Conservation (phyloP, 129 eudicot species). For the Escallonia rubra region DNA sequence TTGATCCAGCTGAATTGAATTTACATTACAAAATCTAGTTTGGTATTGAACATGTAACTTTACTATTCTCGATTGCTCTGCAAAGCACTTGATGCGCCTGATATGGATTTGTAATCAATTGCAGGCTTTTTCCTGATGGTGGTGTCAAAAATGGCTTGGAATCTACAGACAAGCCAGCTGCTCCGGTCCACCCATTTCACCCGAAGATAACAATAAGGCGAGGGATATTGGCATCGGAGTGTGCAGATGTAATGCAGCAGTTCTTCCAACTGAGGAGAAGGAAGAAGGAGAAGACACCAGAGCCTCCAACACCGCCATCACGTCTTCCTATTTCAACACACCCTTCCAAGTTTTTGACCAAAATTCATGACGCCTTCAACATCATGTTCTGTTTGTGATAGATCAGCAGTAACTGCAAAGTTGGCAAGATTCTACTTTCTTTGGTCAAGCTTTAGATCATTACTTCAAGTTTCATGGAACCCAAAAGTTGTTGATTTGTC, state of each 20-base stretch:
- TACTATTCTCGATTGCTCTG: no score
- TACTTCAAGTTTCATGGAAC: no score
- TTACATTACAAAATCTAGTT: no score
- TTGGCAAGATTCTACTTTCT: no score
- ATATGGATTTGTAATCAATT: constrained; percentile 5
- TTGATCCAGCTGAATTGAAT: no score
- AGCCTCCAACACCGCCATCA: constrained; percentile 32
- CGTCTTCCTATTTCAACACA: constrained; percentile 48
- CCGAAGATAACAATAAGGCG: constrained; percentile 70
- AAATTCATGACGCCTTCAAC: constrained; percentile 62
- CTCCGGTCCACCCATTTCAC: constrained; percentile 89
- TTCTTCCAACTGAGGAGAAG: constrained; percentile 79
- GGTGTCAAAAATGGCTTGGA: constrained; percentile 45
- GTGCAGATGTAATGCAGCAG: constrained; percentile 86
- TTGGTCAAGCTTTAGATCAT: no score
- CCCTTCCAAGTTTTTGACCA: constrained; percentile 49
- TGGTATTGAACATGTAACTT: no score
- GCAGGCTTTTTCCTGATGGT: constrained; percentile 79
- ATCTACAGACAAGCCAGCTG: constrained; percentile 49
- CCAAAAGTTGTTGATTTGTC: no score
- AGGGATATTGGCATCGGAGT: constrained; percentile 74
- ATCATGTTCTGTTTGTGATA: constrained; percentile 63
- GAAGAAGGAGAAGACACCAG: constrained; percentile 41
- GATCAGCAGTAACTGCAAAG: no score
- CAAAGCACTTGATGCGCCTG: no score